A percentile compares a stretch with the other conserved stretches of the same genome.
These are phyloP conservation scores for Nidula microcarpa DNA, from an alignment of 768 basidiomycete species.

Conservation along the genomic window DNA sequence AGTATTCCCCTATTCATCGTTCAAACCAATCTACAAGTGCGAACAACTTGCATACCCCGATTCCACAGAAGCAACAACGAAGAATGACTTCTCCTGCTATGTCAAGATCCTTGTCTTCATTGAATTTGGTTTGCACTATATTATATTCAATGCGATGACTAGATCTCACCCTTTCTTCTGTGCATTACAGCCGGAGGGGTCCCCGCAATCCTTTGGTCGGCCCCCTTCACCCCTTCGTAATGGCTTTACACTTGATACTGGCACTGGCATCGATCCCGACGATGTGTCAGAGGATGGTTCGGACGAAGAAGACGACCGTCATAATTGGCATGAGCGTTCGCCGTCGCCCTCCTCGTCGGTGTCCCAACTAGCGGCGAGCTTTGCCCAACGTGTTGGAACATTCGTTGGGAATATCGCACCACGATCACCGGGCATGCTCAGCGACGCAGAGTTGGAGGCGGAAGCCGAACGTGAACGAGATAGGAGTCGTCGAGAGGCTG, in stretches of 20 bases:
- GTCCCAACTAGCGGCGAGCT: slow-evolving; percentile 66
- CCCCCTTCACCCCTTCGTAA: slow-evolving; percentile 76
- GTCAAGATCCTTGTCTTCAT: slow-evolving; percentile 16
- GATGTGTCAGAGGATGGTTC: slow-evolving; percentile 40
- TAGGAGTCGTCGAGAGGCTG: slow-evolving; percentile 70
- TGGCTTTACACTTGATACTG: slow-evolving; percentile 51
- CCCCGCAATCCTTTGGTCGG: slow-evolving; percentile 33
- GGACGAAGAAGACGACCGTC: slow-evolving; percentile 28
- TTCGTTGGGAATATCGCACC: slow-evolving; percentile 54
- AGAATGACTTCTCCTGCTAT: slow-evolving; percentile 22
- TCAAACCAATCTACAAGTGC: slow-evolving; percentile 15
- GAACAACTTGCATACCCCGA: slow-evolving; percentile 13
- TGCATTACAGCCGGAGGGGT: slow-evolving; percentile 31
- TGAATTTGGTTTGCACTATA: slow-evolving; percentile 24
- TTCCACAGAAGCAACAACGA: slow-evolving; percentile 15
- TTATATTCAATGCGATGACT: neutral
- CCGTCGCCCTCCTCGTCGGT: slow-evolving; percentile 71
- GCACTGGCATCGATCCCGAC: slow-evolving; percentile 54
- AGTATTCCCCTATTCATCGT: slow-evolving; percentile 12
- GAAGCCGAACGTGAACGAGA: slow-evolving; percentile 79
- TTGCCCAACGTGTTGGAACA: slow-evolving; percentile 72
- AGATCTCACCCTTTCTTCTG: neutral
- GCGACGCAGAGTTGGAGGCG: slow-evolving; percentile 79
- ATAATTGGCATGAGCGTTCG: slow-evolving; percentile 35
- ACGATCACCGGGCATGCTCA: slow-evolving; percentile 40